A percentile compares a stretch with the other conserved stretches of the same genome.
phyloP scores from a whole-genome alignment of 345 rosid species.

The Isatis tinctoria region DNA sequence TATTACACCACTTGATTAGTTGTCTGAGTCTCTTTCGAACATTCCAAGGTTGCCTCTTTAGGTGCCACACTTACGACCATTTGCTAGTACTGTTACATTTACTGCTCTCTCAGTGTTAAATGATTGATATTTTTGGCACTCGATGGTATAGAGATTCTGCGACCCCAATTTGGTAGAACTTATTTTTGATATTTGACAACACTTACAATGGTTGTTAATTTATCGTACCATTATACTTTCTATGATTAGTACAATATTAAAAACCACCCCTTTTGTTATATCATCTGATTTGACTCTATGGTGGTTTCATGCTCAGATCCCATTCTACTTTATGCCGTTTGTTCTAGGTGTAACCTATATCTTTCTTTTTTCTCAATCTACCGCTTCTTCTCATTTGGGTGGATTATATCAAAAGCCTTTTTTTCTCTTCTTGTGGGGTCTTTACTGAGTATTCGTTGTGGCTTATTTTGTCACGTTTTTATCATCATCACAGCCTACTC shows the following conservation, averaged over 20 bases:
- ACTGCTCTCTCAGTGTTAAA: neutral
- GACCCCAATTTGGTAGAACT: constrained; percentile 13
- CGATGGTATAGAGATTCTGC: neutral
- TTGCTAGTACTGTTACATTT: neutral
- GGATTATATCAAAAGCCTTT: neutral
- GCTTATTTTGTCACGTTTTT: constrained; percentile 10
- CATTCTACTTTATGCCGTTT: constrained; percentile 35
- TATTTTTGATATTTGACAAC: constrained; percentile 14
- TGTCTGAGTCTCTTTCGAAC: neutral
- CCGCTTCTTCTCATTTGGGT: constrained; percentile 7
- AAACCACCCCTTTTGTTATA: constrained; percentile 18
- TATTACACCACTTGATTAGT: constrained; percentile 4
- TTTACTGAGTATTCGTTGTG: neutral
- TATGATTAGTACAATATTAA: constrained; percentile 29
- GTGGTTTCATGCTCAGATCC: constrained; percentile 53
- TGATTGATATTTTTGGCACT: constrained; percentile 10
- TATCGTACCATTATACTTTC: constrained; percentile 22
- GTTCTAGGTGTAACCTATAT: constrained; percentile 19
- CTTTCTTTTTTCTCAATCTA: constrained; percentile 15
- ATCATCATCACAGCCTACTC: constrained; percentile 8
- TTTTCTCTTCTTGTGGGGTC: constrained; percentile 18
- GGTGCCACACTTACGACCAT: neutral
- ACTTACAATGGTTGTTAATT: constrained; percentile 17
- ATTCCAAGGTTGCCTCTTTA: neutral
- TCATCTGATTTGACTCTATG: constrained; percentile 33